phyloP scores from a whole-genome alignment of 2,329 filamentous ascomycete genomes.

The Aspergillus floridensis region DNA sequence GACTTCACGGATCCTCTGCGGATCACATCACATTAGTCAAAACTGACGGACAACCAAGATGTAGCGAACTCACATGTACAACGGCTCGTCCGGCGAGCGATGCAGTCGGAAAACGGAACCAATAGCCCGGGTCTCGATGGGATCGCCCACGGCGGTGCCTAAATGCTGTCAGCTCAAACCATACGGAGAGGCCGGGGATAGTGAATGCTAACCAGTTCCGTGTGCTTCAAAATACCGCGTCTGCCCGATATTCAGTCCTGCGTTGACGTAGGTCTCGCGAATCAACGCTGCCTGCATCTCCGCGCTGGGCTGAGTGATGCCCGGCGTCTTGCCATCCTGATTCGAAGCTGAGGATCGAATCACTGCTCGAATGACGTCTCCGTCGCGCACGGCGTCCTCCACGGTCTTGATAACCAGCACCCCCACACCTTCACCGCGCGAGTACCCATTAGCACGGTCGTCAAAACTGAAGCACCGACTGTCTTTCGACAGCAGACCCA shows the following conservation, averaged over 20 bases:
- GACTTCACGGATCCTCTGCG: too few species aligned
- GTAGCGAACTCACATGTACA: too few species aligned
- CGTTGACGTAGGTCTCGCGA: slow-evolving; percentile 42
- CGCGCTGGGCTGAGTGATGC: slow-evolving; percentile 18
- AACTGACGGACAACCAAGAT: too few species aligned
- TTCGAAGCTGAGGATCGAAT: slow-evolving; percentile 38
- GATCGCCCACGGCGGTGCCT: too few species aligned
- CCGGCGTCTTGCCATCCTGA: slow-evolving; percentile 21
- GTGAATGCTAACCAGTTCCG: slow-evolving; percentile 16
- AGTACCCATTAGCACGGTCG: slow-evolving; percentile 60
- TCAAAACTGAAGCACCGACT: slow-evolving; percentile 55
- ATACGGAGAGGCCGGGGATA: too few species aligned
- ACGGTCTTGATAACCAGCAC: slow-evolving; percentile 59
- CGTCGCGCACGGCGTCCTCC: slow-evolving; percentile 53
- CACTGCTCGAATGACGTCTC: slow-evolving; percentile 47
- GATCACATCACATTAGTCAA: too few species aligned
- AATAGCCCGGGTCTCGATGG: too few species aligned
- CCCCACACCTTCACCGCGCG: slow-evolving; percentile 61
- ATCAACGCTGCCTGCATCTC: slow-evolving; percentile 39
- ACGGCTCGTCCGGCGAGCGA: too few species aligned
- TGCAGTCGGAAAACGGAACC: too few species aligned
- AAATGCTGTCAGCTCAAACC: too few species aligned
- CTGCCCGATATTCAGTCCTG: slow-evolving; percentile 35
- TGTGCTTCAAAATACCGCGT: slow-evolving; percentile 24
- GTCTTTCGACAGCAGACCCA: slow-evolving; percentile 44